These are phyloP conservation scores for Pseudogymnoascus sp. DNA, from an alignment of 2,329 filamentous ascomycete genomes.

Conservation along the genomic window DNA sequence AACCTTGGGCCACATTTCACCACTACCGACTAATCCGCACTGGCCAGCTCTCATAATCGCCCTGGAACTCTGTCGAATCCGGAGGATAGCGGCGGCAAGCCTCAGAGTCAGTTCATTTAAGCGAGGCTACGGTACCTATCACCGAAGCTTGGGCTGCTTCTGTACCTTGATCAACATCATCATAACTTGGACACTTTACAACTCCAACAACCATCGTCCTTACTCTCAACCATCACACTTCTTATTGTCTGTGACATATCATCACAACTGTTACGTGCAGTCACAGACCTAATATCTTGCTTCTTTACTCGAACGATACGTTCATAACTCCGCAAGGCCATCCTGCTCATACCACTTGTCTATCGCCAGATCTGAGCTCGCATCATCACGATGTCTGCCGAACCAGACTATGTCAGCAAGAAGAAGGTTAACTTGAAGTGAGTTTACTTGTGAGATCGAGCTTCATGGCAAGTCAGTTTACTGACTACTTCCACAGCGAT, in stretches of 20 bases:
- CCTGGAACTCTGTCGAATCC: conserved; percentile 10
- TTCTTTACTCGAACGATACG: not conserved
- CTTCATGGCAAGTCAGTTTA: conserved; percentile 12
- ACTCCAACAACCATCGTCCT: not conserved
- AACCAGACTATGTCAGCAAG: conserved; percentile 59
- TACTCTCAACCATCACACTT: conserved; percentile 2
- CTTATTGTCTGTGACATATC: not conserved
- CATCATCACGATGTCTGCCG: conserved; percentile 59
- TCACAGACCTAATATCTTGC: not conserved
- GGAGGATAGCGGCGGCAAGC: conserved; percentile 6
- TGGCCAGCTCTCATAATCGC: conserved; percentile 13
- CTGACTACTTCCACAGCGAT: conserved; percentile 57
- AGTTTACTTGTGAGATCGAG: conserved; percentile 30
- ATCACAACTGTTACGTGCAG: conserved; percentile 7
- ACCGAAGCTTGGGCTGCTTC: conserved; percentile 6
- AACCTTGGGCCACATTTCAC: not conserved
- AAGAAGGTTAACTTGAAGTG: conserved; percentile 80
- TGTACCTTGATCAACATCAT: conserved; percentile 9
- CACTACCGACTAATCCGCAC: not conserved
- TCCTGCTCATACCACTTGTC: conserved; percentile 11
- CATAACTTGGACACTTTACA: conserved; percentile 8
- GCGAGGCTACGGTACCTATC: conserved; percentile 9
- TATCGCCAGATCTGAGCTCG: conserved; percentile 8
- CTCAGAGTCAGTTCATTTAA: conserved; percentile 6
- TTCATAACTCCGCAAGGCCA: not conserved